Evolutionary conservation across 345 rosid species (phyloP), one percentile per base, ranked within the genome.

Genomic region (Salix dunnii): DNA sequence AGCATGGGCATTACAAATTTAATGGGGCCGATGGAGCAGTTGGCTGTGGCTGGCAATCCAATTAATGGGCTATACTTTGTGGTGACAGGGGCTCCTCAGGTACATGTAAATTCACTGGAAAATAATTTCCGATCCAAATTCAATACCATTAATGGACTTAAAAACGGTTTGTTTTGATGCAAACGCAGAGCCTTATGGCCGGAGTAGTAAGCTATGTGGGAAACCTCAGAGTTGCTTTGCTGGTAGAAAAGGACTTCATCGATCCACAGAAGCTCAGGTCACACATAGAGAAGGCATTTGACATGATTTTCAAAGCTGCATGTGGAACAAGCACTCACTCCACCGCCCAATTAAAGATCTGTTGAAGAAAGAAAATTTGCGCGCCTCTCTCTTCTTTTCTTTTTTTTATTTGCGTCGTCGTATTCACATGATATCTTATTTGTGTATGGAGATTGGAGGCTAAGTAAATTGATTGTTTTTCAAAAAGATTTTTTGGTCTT

Each of bases 1-100:
- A 89, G 90, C 85, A 76, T 85, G 81, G 51, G 64, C 4, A 71
- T 89, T 30, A 70, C 92, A 49, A 87, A 87, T 55, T 0, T 86
- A 40, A 79, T 83, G 3, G 89, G 92, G 6, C 90, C 90, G 0
- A 8, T 67, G 17, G 89, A 87, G 38, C 40, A 65, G 63, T 70
- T 86, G 87, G 73, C 87, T 14, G 78, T 86, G 42, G 81, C 81
- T 66, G 55, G 68, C 73, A 87, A 78, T 75, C 92, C 92, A 0
- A 11, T 89, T 10, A 80, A 77, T 36, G 86, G 90, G 76, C 46
- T 87, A 0, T 87, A 84, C 68, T 87, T 78, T 63, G 74, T 74
- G 79, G 82, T 79, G 3, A 63, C 72, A 0, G 89, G 90, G 38
- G 28, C 62, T 1, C 90, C 90, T 55, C 85, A 84, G 85, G 92